Conservation (phyloP, 2,329 filamentous ascomycete species). For the Clonostachys chloroleuca region DNA sequence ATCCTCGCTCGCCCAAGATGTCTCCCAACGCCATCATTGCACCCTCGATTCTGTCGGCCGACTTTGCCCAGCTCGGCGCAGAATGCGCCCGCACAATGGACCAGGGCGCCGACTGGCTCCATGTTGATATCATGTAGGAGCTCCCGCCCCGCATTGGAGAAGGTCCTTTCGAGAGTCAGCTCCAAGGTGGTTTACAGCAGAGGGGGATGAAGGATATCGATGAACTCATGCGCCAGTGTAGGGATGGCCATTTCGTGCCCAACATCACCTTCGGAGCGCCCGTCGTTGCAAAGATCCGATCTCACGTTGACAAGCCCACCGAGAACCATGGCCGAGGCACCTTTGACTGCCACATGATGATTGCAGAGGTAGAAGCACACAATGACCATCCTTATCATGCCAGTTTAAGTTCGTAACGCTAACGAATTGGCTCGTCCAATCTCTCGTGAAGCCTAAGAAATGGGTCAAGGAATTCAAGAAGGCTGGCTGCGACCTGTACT, state of each 20-base stretch:
- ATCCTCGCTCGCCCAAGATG: conserved; percentile 47
- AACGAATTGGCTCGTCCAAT: too few relatives aligned
- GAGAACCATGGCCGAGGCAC: conserved; percentile 75
- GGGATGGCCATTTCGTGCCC: conserved; percentile 98
- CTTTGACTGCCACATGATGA: conserved; percentile 99
- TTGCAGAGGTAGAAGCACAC: conserved; percentile 69
- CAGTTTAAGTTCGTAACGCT: not conserved
- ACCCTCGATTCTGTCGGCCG: conserved; percentile 94
- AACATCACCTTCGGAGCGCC: conserved; percentile 97
- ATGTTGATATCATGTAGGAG: conserved; percentile 81
- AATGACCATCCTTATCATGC: not conserved
- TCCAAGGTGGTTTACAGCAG: not conserved
- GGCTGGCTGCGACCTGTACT: conserved; percentile 97
- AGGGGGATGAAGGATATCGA: not conserved
- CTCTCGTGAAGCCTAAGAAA: conserved; percentile 73
- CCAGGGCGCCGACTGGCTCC: conserved; percentile 86
- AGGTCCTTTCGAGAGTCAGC: not conserved
- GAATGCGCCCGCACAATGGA: conserved; percentile 84
- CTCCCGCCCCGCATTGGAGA: not conserved
- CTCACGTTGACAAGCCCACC: conserved; percentile 73
- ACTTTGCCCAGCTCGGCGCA: conserved; percentile 84
- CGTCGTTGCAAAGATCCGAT: conserved; percentile 89
- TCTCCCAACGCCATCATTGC: conserved; percentile 90
- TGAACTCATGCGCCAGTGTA: conserved; percentile 22
- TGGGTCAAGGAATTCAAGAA: conserved; percentile 96